phyloP scores from a whole-genome alignment of 1,284 basidiomycete genomes.

The Cystobasidium pallidum region DNA sequence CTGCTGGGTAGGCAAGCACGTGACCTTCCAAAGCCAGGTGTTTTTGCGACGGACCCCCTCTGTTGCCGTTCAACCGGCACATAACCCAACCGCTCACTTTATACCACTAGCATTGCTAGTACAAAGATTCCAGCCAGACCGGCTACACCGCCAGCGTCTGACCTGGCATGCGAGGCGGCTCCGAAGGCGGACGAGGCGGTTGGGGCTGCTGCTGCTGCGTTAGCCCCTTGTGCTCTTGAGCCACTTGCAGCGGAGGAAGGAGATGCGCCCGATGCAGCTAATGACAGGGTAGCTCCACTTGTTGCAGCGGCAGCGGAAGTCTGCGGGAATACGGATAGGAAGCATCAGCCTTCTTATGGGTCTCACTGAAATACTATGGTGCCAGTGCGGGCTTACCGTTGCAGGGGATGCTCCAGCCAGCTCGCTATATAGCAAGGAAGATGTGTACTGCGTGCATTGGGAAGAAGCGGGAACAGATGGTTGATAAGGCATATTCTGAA shows the following conservation, averaged over 20 bases:
- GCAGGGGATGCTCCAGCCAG: slow-evolving; percentile 21
- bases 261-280: background rate
- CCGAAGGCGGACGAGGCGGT: slow-evolving; percentile 43
- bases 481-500: slow-evolving; percentile 66
- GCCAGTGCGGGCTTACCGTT: too few relatives aligned
- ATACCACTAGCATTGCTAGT: background rate
- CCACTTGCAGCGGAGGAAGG: slow-evolving; percentile 15
- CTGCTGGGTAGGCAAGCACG: too few relatives aligned
- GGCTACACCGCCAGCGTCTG: background rate
- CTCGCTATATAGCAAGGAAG: slow-evolving; percentile 62
- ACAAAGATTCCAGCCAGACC: slow-evolving; percentile 14
- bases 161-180: background rate
- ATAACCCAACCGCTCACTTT: too few relatives aligned
- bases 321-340: too few relatives aligned
- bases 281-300: background rate
- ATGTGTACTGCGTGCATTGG: slow-evolving; percentile 66
- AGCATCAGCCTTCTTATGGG: too few relatives aligned
- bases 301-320: too few relatives aligned
- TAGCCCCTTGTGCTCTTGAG: too few relatives aligned
- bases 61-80: too few relatives aligned
- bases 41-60: too few relatives aligned
- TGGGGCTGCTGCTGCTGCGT: slow-evolving; percentile 16
- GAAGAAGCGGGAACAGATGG: slow-evolving; percentile 65
- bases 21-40: too few relatives aligned
- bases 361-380: too few relatives aligned